Conservation (phyloP, 2,329 filamentous ascomycete genomes). For the Plectosphaerella plurivora region DNA sequence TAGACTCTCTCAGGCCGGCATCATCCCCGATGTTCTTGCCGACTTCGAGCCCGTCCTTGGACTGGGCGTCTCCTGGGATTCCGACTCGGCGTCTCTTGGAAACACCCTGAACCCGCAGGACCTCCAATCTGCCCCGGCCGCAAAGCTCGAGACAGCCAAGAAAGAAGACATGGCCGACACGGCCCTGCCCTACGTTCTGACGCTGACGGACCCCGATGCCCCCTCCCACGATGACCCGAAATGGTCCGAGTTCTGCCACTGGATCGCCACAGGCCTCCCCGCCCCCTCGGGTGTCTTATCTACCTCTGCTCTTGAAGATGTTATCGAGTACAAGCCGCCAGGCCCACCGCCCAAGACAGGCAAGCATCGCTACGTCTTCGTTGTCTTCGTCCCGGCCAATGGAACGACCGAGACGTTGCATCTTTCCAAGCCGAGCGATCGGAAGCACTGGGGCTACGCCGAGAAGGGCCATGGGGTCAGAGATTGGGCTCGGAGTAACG, state of each 20-base stretch:
- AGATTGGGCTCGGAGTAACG: constrained; percentile 35
- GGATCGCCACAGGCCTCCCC: constrained; percentile 31
- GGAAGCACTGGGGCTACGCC: constrained; percentile 34
- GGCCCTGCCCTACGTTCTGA: constrained; percentile 21
- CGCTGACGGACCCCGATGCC: constrained; percentile 38
- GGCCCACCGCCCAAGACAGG: constrained; percentile 35
- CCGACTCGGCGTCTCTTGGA: constrained; percentile 9
- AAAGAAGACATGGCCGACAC: neutral
- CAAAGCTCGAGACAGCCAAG: constrained; percentile 4
- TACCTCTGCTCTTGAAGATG: constrained; percentile 21
- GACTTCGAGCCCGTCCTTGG: constrained; percentile 12
- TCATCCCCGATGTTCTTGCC: constrained; percentile 12
- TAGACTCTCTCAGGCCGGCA: constrained; percentile 8
- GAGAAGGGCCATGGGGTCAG: constrained; percentile 29
- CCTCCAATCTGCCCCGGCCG: constrained; percentile 8
- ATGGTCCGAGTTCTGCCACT: constrained; percentile 42
- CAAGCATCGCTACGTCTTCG: constrained; percentile 38
- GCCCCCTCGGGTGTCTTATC: constrained; percentile 12
- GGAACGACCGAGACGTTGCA: constrained; percentile 29
- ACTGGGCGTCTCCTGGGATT: constrained; percentile 8
- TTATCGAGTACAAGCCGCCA: constrained; percentile 35
- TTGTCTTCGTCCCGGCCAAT: constrained; percentile 32
- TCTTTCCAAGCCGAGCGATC: constrained; percentile 26
- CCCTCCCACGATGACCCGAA: constrained; percentile 34
- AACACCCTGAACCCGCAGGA: constrained; percentile 9